These are phyloP conservation scores for Teratosphaeria destructans DNA, from an alignment of 2,329 filamentous ascomycete genomes.

Conservation along the genomic window DNA sequence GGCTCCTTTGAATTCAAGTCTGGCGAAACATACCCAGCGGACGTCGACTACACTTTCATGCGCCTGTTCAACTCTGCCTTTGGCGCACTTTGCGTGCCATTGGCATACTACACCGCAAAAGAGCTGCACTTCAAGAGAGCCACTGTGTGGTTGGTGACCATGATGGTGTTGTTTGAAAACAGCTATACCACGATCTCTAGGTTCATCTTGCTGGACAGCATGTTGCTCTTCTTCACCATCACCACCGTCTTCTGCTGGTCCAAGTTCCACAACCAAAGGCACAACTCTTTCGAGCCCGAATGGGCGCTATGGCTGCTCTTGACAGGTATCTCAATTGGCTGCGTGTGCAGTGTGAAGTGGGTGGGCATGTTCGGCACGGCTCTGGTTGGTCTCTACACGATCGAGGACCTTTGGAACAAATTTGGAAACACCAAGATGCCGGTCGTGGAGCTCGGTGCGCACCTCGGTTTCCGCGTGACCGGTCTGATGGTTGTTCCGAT, in stretches of 20 bases:
- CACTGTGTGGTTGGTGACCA: constrained; percentile 85
- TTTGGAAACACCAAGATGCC: constrained; percentile 92
- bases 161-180: constrained; percentile 98
- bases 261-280: constrained; percentile 83
- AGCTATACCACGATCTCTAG: constrained; percentile 98
- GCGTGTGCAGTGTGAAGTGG: constrained; percentile 97
- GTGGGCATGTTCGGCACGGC: constrained; percentile 94
- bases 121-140: constrained; percentile 79
- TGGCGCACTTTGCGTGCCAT: constrained; percentile 79
- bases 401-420: constrained; percentile 96
- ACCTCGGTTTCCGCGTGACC: constrained; percentile 68
- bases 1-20: constrained; percentile 99
- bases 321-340: constrained; percentile 91
- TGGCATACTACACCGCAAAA: constrained; percentile 90
- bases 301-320: constrained; percentile 94
- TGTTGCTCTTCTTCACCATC: constrained; percentile 98
- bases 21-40: constrained; percentile 84
- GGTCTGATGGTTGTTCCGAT: constrained; percentile 83
- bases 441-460: constrained; percentile 64
- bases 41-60: constrained; percentile 98
- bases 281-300: constrained; percentile 75
- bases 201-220: constrained; percentile 96
- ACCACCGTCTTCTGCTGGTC: constrained; percentile 95
- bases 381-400: constrained; percentile 87
- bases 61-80: constrained; percentile 94